Evolutionary conservation across 2,329 filamentous ascomycete species (phyloP).

Genomic region (Cladosporium oxysporum): DNA sequence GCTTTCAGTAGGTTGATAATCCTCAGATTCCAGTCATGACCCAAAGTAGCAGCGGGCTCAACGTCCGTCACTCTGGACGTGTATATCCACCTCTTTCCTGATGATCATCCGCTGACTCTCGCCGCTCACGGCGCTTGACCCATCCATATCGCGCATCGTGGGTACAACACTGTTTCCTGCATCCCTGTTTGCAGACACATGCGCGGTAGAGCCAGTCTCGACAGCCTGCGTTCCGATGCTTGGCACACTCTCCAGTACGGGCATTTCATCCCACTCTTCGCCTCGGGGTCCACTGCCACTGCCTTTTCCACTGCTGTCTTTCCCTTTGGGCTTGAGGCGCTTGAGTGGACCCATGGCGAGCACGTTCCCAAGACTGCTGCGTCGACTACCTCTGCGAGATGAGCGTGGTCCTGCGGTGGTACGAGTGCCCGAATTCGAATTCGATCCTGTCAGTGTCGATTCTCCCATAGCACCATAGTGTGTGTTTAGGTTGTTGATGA

Average conservation of each 20-base stretch:
- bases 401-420: neutral
- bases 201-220: slow-evolving; percentile 12
- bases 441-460: slow-evolving; percentile 9
- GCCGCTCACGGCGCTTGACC: slow-evolving; percentile 20
- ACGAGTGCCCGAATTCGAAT: neutral
- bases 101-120: slow-evolving; percentile 27
- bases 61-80: slow-evolving; percentile 1
- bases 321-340: neutral
- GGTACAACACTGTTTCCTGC: neutral
- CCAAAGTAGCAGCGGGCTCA: neutral
- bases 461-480: slow-evolving; percentile 22
- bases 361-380: slow-evolving; percentile 4
- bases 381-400: slow-evolving; percentile 6
- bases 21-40: neutral
- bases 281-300: slow-evolving; percentile 3
- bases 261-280: neutral
- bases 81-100: slow-evolving; percentile 23
- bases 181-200: slow-evolving; percentile 6
- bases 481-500: slow-evolving; percentile 24
- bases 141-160: neutral
- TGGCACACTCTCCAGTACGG: slow-evolving; percentile 5
- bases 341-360: slow-evolving; percentile 11
- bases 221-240: slow-evolving; percentile 17
- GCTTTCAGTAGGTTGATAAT: neutral
- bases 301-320: neutral